Evolutionary conservation across 768 basidiomycete genomes (phyloP).

Genomic region (Lentinula sp.): DNA sequence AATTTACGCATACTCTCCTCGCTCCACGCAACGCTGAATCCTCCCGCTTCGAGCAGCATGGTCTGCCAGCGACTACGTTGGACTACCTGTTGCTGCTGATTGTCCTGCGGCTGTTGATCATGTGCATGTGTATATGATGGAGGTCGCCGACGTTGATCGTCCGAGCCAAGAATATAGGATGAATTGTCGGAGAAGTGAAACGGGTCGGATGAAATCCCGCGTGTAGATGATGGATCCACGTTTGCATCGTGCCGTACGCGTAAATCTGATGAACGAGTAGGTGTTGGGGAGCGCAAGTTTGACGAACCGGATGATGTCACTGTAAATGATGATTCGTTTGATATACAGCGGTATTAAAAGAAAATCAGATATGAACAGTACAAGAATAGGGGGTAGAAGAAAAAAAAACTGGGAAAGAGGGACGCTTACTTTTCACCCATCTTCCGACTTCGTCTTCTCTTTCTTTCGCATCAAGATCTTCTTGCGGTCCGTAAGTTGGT

Average conservation of each 20-base stretch:
- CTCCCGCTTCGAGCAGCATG: constrained; percentile 75
- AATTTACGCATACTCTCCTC: constrained; percentile 87
- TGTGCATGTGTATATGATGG: not conserved
- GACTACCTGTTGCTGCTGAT: constrained; percentile 41
- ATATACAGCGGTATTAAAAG: not conserved
- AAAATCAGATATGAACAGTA: not conserved
- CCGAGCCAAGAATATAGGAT: not conserved
- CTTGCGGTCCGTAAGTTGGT: not conserved
- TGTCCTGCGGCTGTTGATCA: not conserved
- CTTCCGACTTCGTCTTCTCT: constrained; percentile 22
- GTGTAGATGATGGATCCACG: not conserved
- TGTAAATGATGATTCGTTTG: not conserved
- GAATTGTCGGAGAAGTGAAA: not conserved
- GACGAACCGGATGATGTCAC: not conserved
- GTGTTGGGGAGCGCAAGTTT: constrained; percentile 6
- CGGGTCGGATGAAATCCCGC: not conserved
- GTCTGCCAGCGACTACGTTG: constrained; percentile 83
- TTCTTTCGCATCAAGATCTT: constrained; percentile 10
- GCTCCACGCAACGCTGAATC: constrained; percentile 76
- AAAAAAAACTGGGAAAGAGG: not conserved
- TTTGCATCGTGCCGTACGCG: not conserved
- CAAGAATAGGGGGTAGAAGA: not conserved
- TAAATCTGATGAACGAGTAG: not conserved
- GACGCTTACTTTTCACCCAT: constrained; percentile 32
- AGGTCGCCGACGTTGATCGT: not conserved